Percentiles rank a stretch among this genome's conserved stretches.
Evolutionary conservation across 176 grass and related monocot genomes (phyloP).

Genomic region (Secale cereale): DNA sequence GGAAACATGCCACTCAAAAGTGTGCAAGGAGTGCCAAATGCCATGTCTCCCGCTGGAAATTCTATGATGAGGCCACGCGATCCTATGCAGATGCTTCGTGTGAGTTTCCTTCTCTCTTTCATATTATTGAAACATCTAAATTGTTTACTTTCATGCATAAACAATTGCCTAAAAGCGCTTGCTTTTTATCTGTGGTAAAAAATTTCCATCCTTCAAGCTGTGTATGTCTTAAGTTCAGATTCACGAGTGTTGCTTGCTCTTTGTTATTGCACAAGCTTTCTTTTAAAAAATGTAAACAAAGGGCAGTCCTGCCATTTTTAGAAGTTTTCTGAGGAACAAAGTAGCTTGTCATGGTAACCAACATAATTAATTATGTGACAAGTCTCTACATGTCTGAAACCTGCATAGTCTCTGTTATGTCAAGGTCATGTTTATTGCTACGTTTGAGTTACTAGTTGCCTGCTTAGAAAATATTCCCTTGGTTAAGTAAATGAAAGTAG

Average conservation of each 20-base stretch:
- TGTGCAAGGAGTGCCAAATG: constrained; percentile 48
- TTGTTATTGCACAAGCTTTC: constrained; percentile 5
- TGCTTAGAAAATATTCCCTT: neutral
- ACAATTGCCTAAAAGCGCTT: neutral
- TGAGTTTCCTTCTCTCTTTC: constrained; percentile 46
- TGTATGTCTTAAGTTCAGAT: constrained; percentile 3
- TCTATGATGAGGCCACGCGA: constrained; percentile 50
- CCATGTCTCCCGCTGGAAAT: constrained; percentile 51
- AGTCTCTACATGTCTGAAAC: neutral
- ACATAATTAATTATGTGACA: neutral
- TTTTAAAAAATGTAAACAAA: neutral
- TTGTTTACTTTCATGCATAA: neutral
- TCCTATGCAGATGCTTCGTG: constrained; percentile 63
- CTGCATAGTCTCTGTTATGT: neutral
- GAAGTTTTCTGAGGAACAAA: neutral
- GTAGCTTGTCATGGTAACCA: neutral
- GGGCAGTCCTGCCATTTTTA: neutral
- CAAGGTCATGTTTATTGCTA: constrained; percentile 8
- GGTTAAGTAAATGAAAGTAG: neutral
- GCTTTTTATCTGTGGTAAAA: neutral
- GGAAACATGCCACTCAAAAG: constrained; percentile 48
- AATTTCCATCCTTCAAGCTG: neutral
- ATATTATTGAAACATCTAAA: constrained; percentile 12
- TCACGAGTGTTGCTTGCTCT: constrained; percentile 6
- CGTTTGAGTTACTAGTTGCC: neutral